Conservation (phyloP, 805 yeast species). For the Komagataella kurtzmanii region DNA sequence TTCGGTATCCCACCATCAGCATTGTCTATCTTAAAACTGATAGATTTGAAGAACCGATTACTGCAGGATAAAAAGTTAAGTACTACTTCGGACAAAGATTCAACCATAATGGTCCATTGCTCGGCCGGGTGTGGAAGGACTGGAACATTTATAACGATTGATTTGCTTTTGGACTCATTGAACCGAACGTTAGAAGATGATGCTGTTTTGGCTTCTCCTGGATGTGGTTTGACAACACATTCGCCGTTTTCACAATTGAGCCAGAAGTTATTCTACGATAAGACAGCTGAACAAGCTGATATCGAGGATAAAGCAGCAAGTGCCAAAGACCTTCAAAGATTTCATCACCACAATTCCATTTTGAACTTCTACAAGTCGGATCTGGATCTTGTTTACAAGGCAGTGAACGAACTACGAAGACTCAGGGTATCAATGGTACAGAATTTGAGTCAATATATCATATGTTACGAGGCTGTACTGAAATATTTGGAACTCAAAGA, state of each 20-base stretch:
- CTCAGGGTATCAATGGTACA: slow-evolving; percentile 51
- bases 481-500: slow-evolving; percentile 1
- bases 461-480: slow-evolving; percentile 30
- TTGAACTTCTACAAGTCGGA: slow-evolving; percentile 3
- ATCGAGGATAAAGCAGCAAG: not conserved
- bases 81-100: not conserved
- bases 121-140: slow-evolving; percentile 53
- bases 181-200: slow-evolving; percentile 1
- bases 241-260: not conserved
- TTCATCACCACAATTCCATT: not conserved
- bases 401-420: slow-evolving; percentile 32
- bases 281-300: not conserved
- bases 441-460: slow-evolving; percentile 36
- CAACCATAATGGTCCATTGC: slow-evolving; percentile 31
- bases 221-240: not conserved
- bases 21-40: slow-evolving; percentile 18
- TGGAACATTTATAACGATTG: slow-evolving; percentile 35
- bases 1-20: slow-evolving; percentile 26
- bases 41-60: slow-evolving; percentile 16
- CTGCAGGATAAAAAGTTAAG: slow-evolving; percentile 1
- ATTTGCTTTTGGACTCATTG: slow-evolving; percentile 18
- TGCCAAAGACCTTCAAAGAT: slow-evolving; percentile 1
- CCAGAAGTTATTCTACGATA: slow-evolving; percentile 3
- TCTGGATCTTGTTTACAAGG: slow-evolving; percentile 27
- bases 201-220: not conserved